These are phyloP conservation scores for Elymus sibiricus DNA, from an alignment of 176 grass and related monocot genomes.

Conservation along the genomic window DNA sequence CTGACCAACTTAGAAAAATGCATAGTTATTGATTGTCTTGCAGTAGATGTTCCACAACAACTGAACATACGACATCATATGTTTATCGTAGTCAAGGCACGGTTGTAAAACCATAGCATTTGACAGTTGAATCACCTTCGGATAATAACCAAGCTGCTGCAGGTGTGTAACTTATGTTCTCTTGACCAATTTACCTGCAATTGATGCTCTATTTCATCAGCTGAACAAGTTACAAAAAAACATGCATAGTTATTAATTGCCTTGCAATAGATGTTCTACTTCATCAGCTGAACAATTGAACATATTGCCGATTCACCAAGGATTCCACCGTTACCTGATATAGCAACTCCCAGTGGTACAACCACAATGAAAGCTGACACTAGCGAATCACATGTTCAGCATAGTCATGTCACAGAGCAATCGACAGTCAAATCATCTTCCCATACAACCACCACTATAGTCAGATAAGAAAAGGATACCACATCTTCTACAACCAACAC, in stretches of 20 bases:
- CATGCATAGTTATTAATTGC: too few species aligned
- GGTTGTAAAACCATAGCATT: conserved; percentile 8
- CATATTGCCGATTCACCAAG: too few species aligned
- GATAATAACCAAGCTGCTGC: too few species aligned
- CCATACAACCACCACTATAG: neutral
- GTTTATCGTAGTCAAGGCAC: neutral
- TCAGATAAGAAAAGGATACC: too few species aligned
- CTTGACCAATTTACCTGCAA: too few species aligned
- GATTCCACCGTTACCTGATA: too few species aligned
- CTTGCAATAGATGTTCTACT: too few species aligned
- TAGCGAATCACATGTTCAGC: neutral
- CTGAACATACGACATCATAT: neutral
- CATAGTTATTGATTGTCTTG: neutral
- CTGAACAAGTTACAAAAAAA: too few species aligned
- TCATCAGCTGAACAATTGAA: neutral
- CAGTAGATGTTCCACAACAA: conserved; percentile 1
- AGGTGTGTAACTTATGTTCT: too few species aligned
- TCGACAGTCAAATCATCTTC: conserved; percentile 4
- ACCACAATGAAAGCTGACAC: neutral
- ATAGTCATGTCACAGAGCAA: neutral
- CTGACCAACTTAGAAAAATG: neutral
- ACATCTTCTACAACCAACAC: too few species aligned
- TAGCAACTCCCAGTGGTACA: too few species aligned
- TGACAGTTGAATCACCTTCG: conserved; percentile 9
- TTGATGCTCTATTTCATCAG: too few species aligned